phyloP scores from a whole-genome alignment of 495 filamentous ascomycete species.

The Lasiosphaeriaceae sp. region DNA sequence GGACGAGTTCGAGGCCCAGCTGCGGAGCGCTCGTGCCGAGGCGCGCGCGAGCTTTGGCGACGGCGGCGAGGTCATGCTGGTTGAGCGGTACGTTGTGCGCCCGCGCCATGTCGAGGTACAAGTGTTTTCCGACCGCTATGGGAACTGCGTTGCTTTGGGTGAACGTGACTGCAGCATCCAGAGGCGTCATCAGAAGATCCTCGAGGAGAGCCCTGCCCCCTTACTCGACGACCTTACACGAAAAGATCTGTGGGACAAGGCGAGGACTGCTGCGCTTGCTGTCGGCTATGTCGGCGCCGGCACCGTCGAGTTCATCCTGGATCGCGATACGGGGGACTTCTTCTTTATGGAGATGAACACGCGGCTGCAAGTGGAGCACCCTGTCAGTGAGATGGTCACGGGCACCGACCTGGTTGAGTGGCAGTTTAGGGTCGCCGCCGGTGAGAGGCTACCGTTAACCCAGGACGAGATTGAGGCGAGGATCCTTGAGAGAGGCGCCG shows the following conservation, averaged over 20 bases:
- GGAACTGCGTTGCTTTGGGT: conserved; percentile 78
- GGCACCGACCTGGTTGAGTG: conserved; percentile 92
- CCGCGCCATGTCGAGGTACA: conserved; percentile 98
- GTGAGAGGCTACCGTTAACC: conserved; percentile 76
- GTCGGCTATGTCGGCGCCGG: conserved; percentile 95
- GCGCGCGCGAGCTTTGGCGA: conserved; percentile 90
- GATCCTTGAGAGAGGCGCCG: conserved; percentile 74
- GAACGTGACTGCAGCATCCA: conserved; percentile 88
- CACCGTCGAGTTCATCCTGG: conserved; percentile 98
- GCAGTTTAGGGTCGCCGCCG: conserved; percentile 92
- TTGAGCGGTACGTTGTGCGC: conserved; percentile 94
- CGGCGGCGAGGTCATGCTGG: conserved; percentile 77
- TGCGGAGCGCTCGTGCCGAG: conserved; percentile 86
- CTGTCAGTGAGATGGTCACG: conserved; percentile 95
- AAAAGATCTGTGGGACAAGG: conserved; percentile 91
- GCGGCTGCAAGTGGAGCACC: conserved; percentile 92
- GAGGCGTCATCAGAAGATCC: conserved; percentile 90
- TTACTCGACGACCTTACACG: conserved; percentile 73
- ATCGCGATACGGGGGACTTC: conserved; percentile 88
- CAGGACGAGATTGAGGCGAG: conserved; percentile 76
- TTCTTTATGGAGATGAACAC: conserved; percentile 99
- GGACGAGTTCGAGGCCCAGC: conserved; percentile 73
- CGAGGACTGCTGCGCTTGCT: conserved; percentile 79
- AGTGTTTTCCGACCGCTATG: conserved; percentile 88
- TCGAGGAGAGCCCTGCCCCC: conserved; percentile 94